Conservation (phyloP, 2,329 filamentous ascomycete species). For the Hymenoscyphus albidus region DNA sequence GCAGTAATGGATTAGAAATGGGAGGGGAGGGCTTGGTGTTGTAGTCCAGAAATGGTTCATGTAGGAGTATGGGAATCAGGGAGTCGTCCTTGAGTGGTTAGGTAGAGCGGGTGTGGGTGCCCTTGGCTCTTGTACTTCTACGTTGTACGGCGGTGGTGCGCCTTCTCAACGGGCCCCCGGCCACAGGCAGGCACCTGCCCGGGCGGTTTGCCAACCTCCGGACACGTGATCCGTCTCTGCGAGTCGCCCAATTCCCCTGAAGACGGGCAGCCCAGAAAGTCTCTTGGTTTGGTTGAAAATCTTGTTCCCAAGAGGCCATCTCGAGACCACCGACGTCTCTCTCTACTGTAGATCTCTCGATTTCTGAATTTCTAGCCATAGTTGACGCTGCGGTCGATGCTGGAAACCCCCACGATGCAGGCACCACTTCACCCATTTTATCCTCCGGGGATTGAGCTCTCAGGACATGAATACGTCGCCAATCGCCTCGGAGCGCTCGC, state of each 20-base stretch:
- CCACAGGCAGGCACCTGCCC: too few species aligned
- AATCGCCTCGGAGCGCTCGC: slow-evolving; percentile 23
- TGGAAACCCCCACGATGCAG: slow-evolving; percentile 1
- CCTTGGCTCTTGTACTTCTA: too few species aligned
- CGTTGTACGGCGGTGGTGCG: too few species aligned
- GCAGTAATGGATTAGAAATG: background rate
- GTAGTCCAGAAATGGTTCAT: background rate
- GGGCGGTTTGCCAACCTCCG: too few species aligned
- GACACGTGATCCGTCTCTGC: too few species aligned
- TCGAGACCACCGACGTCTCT: background rate
- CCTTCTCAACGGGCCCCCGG: too few species aligned
- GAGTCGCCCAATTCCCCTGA: too few species aligned
- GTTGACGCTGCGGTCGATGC: background rate
- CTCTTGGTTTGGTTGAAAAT: too few species aligned
- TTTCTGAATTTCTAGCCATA: background rate
- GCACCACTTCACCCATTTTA: slow-evolving; percentile 27
- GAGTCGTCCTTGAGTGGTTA: background rate
- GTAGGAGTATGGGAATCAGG: background rate
- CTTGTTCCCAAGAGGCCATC: too few species aligned
- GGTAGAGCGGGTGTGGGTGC: too few species aligned
- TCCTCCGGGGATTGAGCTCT: slow-evolving; percentile 24
- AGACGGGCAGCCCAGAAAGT: too few species aligned
- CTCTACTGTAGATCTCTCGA: background rate
- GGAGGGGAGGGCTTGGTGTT: background rate
- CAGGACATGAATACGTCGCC: slow-evolving; percentile 22